These are phyloP conservation scores for Apiotrichum montevideense DNA, from an alignment of 1,284 basidiomycete genomes.

Conservation along the genomic window DNA sequence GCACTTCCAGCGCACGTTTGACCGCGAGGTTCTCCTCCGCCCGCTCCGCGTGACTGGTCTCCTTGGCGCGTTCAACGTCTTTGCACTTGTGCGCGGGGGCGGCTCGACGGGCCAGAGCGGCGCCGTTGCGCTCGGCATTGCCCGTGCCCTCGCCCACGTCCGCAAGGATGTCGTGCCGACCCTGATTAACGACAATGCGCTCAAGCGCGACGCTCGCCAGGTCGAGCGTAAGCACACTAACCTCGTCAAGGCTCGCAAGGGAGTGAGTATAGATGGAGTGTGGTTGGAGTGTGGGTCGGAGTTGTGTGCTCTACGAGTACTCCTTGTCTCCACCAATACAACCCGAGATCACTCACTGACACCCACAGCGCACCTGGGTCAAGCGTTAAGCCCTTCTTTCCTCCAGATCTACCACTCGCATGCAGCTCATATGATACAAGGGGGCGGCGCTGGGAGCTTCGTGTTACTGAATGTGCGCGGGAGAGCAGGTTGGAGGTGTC, in stretches of 20 bases:
- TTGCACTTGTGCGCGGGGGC: constrained; percentile 79
- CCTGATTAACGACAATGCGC: constrained; percentile 72
- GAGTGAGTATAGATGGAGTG: constrained; percentile 54
- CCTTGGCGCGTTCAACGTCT: constrained; percentile 89
- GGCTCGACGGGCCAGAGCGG: constrained; percentile 85
- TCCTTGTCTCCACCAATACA: background rate
- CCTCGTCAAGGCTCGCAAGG: constrained; percentile 82
- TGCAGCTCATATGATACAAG: background rate
- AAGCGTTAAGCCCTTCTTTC: constrained; percentile 62
- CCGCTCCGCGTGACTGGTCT: constrained; percentile 78
- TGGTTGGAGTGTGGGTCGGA: too few species aligned
- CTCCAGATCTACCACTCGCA: constrained; percentile 6
- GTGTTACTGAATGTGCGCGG: too few species aligned
- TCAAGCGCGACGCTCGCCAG: constrained; percentile 90
- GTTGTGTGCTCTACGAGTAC: background rate
- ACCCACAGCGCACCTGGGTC: constrained; percentile 78
- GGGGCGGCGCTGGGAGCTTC: too few species aligned
- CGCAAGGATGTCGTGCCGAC: constrained; percentile 60
- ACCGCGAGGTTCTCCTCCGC: constrained; percentile 73
- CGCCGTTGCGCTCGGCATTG: constrained; percentile 77
- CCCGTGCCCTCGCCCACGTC: constrained; percentile 70
- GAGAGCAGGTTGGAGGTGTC: too few species aligned
- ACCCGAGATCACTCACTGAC: constrained; percentile 1
- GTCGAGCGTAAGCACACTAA: constrained; percentile 98
- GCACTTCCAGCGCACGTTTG: constrained; percentile 70